phyloP scores from a whole-genome alignment of 768 basidiomycete genomes.

The Russula virescens region DNA sequence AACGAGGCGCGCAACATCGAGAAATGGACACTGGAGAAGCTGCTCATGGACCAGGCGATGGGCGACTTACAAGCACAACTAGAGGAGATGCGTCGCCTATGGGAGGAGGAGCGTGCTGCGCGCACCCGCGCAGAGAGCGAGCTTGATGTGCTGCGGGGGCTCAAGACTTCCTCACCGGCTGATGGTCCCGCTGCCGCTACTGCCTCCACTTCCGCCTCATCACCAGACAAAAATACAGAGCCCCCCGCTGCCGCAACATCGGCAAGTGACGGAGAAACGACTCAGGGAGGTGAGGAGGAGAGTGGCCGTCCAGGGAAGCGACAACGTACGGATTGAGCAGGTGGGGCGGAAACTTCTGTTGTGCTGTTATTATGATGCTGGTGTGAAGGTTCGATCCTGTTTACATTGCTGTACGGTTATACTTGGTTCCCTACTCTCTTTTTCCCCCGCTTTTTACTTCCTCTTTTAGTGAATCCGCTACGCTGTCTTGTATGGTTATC shows the following conservation, averaged over 20 bases:
- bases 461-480: not conserved
- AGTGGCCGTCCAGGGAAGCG: constrained; percentile 26
- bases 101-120: constrained; percentile 68
- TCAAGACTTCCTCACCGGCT: constrained; percentile 14
- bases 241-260: not conserved
- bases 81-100: constrained; percentile 73
- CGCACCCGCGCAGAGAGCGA: constrained; percentile 61
- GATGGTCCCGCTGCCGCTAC: constrained; percentile 6
- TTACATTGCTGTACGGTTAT: constrained; percentile 5
- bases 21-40: constrained; percentile 90
- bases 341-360: not conserved
- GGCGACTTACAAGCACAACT: constrained; percentile 78
- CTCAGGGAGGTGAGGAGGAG: constrained; percentile 23
- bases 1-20: constrained; percentile 89
- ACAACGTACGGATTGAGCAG: constrained; percentile 26
- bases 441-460: not conserved
- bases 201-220: not conserved
- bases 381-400: not conserved
- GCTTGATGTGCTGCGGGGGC: constrained; percentile 47
- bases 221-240: constrained; percentile 15
- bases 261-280: constrained; percentile 20
- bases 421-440: not conserved
- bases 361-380: not conserved
- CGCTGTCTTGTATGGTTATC: constrained; percentile 3
- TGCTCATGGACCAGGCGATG: constrained; percentile 91